These are phyloP conservation scores for Sungouiella thailandica DNA, from an alignment of 805 yeast species.

Conservation along the genomic window DNA sequence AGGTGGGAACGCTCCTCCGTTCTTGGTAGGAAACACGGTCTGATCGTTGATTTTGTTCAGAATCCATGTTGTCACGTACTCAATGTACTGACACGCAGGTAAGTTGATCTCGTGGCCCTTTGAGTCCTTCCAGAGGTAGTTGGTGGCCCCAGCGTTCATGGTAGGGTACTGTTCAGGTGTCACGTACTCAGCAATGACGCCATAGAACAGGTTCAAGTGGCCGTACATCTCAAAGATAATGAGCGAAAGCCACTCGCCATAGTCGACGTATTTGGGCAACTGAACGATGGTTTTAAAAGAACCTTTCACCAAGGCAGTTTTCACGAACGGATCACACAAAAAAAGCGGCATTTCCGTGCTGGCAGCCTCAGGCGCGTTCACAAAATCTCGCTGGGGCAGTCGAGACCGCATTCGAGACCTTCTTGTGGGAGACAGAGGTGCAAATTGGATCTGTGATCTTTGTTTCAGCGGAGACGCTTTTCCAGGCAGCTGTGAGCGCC, in stretches of 20 bases:
- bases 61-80: conserved; percentile 87
- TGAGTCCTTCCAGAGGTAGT: conserved; percentile 86
- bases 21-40: conserved; percentile 83
- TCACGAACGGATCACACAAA: conserved; percentile 86
- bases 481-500: conserved; percentile 35
- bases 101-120: conserved; percentile 72
- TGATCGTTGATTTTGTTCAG: conserved; percentile 85
- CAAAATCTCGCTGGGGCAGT: conserved; percentile 13
- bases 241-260: conserved; percentile 93
- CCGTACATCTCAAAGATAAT: conserved; percentile 87
- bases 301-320: conserved; percentile 93
- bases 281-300: conserved; percentile 94
- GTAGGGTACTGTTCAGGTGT: conserved; percentile 87
- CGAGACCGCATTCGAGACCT: conserved; percentile 8
- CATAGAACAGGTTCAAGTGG: conserved; percentile 81
- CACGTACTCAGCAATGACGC: conserved; percentile 84
- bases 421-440: conserved; percentile 21
- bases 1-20: conserved; percentile 86
- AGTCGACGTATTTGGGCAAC: conserved; percentile 89
- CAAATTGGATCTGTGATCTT: conserved; percentile 18
- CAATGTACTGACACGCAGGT: conserved; percentile 92
- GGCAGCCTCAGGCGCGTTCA: conserved; percentile 7
- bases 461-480: conserved; percentile 37
- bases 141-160: conserved; percentile 93
- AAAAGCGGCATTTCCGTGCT: conserved; percentile 51